These are phyloP conservation scores for Phytophthora cactorum DNA, from an alignment of 352 stramenopile species.

Conservation along the genomic window DNA sequence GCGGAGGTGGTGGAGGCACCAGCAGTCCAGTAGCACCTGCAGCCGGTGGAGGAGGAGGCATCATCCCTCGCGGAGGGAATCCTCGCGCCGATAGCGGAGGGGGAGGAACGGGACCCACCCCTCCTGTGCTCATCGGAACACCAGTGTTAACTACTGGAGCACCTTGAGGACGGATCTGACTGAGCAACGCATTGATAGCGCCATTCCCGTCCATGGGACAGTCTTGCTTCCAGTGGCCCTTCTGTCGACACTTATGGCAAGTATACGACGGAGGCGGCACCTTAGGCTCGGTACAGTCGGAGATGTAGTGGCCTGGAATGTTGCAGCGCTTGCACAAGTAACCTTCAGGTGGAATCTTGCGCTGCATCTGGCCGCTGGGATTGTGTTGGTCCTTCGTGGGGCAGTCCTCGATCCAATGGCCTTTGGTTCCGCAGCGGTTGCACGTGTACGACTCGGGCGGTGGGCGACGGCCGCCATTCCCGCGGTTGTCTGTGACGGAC, in stretches of 20 bases:
- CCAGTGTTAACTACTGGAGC: conserved; percentile 13
- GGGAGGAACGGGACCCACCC: conserved; percentile 19
- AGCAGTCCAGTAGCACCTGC: conserved; percentile 22
- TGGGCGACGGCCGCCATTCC: conserved; percentile 49
- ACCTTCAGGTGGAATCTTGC: conserved; percentile 68
- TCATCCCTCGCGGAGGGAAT: conserved; percentile 36
- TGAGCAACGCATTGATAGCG: conserved; percentile 51
- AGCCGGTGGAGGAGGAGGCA: conserved; percentile 40
- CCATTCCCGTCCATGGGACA: conserved; percentile 79
- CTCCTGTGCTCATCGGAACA: conserved; percentile 25
- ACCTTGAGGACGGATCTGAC: conserved; percentile 38
- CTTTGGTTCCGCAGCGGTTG: conserved; percentile 86
- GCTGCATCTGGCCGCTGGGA: conserved; percentile 36
- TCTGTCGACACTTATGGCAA: conserved; percentile 89
- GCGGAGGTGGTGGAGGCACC: conserved; percentile 52
- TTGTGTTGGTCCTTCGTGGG: conserved; percentile 79
- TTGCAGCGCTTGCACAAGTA: conserved; percentile 91
- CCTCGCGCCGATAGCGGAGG: conserved; percentile 25
- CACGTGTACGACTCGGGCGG: conserved; percentile 88
- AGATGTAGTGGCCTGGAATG: conserved; percentile 86
- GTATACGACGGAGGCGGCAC: conserved; percentile 82
- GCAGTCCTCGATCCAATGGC: conserved; percentile 90
- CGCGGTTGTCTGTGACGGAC: conserved; percentile 34
- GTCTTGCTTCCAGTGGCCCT: conserved; percentile 90
- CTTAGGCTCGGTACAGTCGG: conserved; percentile 85